Evolutionary conservation across 805 yeast species (phyloP), one percentile per base, ranked within the genome.

Genomic region (Saccharomycopsis malanga): DNA sequence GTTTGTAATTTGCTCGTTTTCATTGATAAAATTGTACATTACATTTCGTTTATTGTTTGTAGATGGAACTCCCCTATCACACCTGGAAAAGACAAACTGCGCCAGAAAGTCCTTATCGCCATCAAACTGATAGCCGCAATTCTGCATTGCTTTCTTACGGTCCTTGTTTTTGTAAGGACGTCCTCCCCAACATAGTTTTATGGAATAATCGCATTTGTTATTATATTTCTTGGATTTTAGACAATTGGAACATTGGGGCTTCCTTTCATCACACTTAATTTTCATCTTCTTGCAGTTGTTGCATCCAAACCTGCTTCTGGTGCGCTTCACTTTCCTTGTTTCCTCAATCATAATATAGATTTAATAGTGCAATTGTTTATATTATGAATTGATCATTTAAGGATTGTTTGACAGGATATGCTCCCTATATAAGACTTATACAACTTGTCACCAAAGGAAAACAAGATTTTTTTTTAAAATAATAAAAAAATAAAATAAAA

Each of bases 121-220:
- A 15, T 21, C 38, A 21, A 46, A 41, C 15, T 27, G 22, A 34
- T 42, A 51, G 32, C 54, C 54, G 23, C 53, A 48, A 27, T 51
- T 51, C 27, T 48, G 45, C 54, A 51, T 48, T 10, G 54, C 54
- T 12, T 48, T 25, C 25, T 51, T 51, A 15, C 54, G 34, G 17
- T 17, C 32, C 21, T 53, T 67, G 58, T 58, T 64, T 66, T 76
- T 75, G 58, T 69, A 74, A 0, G 86, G 86, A 42, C 88, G 62
- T 0, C 89, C 89, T 17, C 87, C 88, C 91, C 91, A 84, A 0
- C 77, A 73, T 27, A 83, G 64, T 51, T 71, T 74, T 7, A 83
- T 56, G 3, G 80, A 66, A 54, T 83, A 84, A 57, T 82, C 88
- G 61, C 93, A 83, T 1, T 55, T 50, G 14, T 62, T 60, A 34